phyloP scores from a whole-genome alignment of 2,329 filamentous ascomycete species.

The Dichotomopilus funicola region DNA sequence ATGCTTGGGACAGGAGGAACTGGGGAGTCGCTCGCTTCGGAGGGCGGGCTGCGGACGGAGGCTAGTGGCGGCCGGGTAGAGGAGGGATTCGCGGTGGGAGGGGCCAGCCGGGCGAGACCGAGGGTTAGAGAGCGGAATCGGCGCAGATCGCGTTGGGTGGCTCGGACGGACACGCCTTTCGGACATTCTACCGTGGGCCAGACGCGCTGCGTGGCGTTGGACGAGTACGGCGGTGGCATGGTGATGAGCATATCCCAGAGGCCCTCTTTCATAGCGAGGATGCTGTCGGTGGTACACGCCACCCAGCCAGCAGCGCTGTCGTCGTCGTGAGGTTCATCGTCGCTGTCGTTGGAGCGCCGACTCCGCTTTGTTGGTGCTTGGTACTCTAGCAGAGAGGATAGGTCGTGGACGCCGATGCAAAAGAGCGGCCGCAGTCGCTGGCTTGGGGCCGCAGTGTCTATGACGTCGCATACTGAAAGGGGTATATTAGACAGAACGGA shows the following conservation, averaged over 20 bases:
- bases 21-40: conserved; percentile 17
- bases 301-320: conserved; percentile 68
- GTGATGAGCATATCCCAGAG: conserved; percentile 88
- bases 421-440: conserved; percentile 78
- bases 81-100: not conserved
- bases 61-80: not conserved
- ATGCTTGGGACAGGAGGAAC: conserved; percentile 12
- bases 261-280: conserved; percentile 76
- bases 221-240: conserved; percentile 59
- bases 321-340: conserved; percentile 31
- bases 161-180: conserved; percentile 61
- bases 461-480: conserved; percentile 59
- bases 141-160: conserved; percentile 82
- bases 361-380: conserved; percentile 27
- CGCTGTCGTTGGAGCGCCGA: conserved; percentile 28
- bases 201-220: conserved; percentile 50
- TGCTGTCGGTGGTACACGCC: conserved; percentile 91
- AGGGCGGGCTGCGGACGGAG: conserved; percentile 6
- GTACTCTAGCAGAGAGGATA: conserved; percentile 65
- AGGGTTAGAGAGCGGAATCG: conserved; percentile 65
- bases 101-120: conserved; percentile 48
- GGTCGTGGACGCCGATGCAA: conserved; percentile 88
- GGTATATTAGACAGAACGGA: conserved; percentile 91
- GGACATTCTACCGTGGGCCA: conserved; percentile 73
- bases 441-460: conserved; percentile 56